Evolutionary conservation across 345 rosid genomes (phyloP).

Genomic region (Syzygium aromaticum): DNA sequence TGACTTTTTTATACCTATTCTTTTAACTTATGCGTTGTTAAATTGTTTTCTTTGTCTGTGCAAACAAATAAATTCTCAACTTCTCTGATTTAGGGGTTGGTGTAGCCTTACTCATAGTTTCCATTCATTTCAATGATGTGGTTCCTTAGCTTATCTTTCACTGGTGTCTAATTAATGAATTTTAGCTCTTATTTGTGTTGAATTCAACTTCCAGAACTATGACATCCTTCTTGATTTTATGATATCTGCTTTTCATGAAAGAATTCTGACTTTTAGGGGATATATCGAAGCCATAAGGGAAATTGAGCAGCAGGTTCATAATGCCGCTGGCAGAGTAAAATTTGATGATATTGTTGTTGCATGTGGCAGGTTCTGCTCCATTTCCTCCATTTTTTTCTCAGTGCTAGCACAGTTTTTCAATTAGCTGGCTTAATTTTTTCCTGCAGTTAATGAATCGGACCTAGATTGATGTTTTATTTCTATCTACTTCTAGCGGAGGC

Average conservation of each 20-base stretch:
- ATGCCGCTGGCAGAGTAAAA: slow-evolving; percentile 21
- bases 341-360: slow-evolving; percentile 92
- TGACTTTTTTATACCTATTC: not conserved
- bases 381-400: not conserved
- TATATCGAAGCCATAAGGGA: slow-evolving; percentile 81
- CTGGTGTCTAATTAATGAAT: not conserved
- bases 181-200: not conserved
- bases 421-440: not conserved
- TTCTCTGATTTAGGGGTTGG: not conserved
- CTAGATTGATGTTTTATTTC: not conserved
- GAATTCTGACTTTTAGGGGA: slow-evolving; percentile 45
- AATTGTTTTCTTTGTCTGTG: not conserved
- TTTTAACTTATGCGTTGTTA: not conserved
- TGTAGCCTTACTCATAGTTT: not conserved
- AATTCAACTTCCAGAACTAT: not conserved
- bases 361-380: slow-evolving; percentile 77
- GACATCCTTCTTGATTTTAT: not conserved
- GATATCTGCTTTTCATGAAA: not conserved
- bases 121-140: not conserved
- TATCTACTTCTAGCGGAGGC: slow-evolving; percentile 52
- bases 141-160: not conserved
- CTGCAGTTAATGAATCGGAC: not conserved
- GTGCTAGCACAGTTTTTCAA: not conserved
- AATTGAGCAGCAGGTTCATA: slow-evolving; percentile 72
- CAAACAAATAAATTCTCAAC: not conserved